Base-by-base conservation (phyloP, 2,329 filamentous ascomycete genomes). In the Coniochaeta ligniaria region DNA sequence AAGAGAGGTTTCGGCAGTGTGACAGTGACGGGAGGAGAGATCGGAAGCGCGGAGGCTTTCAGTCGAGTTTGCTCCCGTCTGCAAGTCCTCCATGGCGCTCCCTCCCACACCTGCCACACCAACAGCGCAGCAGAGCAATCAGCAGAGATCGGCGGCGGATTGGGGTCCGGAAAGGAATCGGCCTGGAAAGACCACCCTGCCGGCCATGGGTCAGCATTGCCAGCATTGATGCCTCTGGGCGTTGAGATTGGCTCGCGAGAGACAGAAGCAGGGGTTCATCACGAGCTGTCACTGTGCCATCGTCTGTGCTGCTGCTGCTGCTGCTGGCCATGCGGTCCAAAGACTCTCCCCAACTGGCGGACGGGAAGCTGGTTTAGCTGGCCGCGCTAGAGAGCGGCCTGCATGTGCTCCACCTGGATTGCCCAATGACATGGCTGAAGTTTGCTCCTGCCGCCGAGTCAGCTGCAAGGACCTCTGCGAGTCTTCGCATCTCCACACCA, bases 1-100 rank as follows among this genome's bases (percentile, higher is more conserved):
- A 57, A 36, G 35, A 22, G 35, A 57, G 31, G 54, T 57, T 57
- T 57, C 54, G 54, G 33, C 28, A 24, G 38, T 57, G 54, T 57
- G 54, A 57, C 54, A 57, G 54, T 57, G 54, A 57, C 22, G 22
- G 54, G n/a, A 16, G 35, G 22, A 57, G 31, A n/a, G 31, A 4
- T 38, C 31, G 54, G 31, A 38, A 57, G 54, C 35, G 54, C 54
- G 54, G 31, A 36, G 47, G 47, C 22, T 52, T 52, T 52, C n/a
- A 24, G 47, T 52, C 24, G 47, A 52, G 35, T 14, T 52, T n/a
- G 24, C 47, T 52, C 47, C 47, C 24, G 47, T 12, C 47, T 52
- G 47, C 47, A 47, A 26, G 43, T 26, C 11, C 43, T 26, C 9
- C 43, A 47, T 47, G 43, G 20, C 28, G 28, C 28, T 5, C 28